phyloP scores from a whole-genome alignment of 257 asterid species.

The Petunia secreta region DNA sequence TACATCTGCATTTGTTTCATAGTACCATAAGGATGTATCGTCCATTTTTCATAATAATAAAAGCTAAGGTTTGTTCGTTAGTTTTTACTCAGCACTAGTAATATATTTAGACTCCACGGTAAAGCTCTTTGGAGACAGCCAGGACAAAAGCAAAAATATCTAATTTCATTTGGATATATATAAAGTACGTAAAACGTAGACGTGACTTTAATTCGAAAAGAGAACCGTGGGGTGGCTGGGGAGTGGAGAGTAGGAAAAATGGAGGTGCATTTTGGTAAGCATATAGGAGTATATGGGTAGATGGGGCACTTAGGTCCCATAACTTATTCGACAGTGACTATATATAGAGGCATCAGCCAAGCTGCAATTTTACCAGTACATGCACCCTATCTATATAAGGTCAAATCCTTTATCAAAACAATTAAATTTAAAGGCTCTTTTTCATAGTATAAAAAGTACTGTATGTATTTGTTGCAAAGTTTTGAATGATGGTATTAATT shows the following conservation, averaged over 20 bases:
- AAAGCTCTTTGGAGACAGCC: too few relatives aligned
- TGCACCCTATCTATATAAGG: neutral
- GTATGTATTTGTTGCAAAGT: too few relatives aligned
- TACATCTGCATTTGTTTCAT: too few relatives aligned
- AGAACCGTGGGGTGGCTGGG: neutral
- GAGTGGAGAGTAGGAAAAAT: neutral
- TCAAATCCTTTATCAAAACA: neutral
- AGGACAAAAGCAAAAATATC: too few relatives aligned
- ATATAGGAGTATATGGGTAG: neutral
- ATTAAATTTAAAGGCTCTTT: too few relatives aligned
- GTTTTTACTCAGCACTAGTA: too few relatives aligned
- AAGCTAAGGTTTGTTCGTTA: too few relatives aligned
- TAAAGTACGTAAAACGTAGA: neutral
- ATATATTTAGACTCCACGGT: too few relatives aligned
- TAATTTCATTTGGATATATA: neutral
- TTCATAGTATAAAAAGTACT: too few relatives aligned
- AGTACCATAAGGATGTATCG: too few relatives aligned
- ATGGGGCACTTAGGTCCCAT: neutral
- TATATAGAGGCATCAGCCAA: neutral
- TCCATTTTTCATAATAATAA: too few relatives aligned
- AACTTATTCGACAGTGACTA: neutral
- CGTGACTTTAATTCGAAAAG: neutral
- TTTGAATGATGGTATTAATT: too few relatives aligned
- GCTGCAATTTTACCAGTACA: neutral
- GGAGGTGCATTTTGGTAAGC: neutral